Conservation (phyloP, 2,329 filamentous ascomycete genomes). For the Purpureocillium lavendulum region DNA sequence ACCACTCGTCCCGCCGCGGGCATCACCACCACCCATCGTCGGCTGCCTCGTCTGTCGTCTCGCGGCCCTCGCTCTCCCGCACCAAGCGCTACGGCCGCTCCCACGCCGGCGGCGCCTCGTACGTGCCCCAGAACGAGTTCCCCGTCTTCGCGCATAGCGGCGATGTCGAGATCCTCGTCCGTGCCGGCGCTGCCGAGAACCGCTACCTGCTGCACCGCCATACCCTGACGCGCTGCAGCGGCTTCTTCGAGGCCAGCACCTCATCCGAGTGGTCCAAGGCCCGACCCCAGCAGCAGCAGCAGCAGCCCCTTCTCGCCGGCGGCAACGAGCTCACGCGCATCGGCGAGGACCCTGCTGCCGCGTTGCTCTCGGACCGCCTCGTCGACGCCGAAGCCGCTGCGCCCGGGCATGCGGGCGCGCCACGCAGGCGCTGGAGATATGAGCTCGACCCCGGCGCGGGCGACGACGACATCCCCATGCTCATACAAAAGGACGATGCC, state of each 20-base stretch:
- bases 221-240: slow-evolving; percentile 82
- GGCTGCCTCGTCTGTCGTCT: slow-evolving; percentile 43
- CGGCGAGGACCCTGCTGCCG: slow-evolving; percentile 33
- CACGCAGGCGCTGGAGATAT: slow-evolving; percentile 66
- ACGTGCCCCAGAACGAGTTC: slow-evolving; percentile 79
- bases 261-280: slow-evolving; percentile 61
- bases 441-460: slow-evolving; percentile 72
- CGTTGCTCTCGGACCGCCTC: slow-evolving; percentile 11
- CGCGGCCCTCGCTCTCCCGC: slow-evolving; percentile 51
- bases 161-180: slow-evolving; percentile 84
- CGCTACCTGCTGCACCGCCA: slow-evolving; percentile 81
- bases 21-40: slow-evolving; percentile 2
- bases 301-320: slow-evolving; percentile 16
- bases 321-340: slow-evolving; percentile 46
- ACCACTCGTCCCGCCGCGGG: slow-evolving; percentile 1
- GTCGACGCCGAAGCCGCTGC: slow-evolving; percentile 5
- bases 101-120: slow-evolving; percentile 63
- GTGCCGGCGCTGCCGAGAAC: slow-evolving; percentile 54
- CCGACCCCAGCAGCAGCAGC: too few species aligned
- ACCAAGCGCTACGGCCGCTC: slow-evolving; percentile 71
- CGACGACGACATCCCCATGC: slow-evolving; percentile 73
- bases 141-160: slow-evolving; percentile 84
- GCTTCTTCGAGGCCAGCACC: slow-evolving; percentile 85
- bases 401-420: slow-evolving; percentile 1
- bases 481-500: slow-evolving; percentile 65